Evolutionary conservation across 2,329 filamentous ascomycete species (phyloP).

Genomic region (Daldinia sp.): DNA sequence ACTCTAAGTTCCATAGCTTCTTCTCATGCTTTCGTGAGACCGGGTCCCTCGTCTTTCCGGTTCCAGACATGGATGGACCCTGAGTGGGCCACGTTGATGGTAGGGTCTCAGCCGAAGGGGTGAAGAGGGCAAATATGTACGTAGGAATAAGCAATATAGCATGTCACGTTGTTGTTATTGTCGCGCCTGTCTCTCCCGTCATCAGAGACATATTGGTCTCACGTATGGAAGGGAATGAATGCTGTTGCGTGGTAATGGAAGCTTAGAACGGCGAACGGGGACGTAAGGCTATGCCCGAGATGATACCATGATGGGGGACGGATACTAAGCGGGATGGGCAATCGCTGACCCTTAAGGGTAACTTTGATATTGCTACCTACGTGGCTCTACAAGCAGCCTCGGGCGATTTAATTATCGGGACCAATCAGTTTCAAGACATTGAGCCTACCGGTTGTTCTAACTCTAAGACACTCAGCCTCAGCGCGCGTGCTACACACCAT

Average conservation of each 20-base stretch:
- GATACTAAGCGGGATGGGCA: slow-evolving; percentile 25
- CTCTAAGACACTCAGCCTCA: slow-evolving; percentile 43
- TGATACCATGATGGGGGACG: slow-evolving; percentile 27
- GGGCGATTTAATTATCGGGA: slow-evolving; percentile 32
- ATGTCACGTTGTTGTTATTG: slow-evolving; percentile 27
- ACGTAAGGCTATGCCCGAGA: slow-evolving; percentile 26
- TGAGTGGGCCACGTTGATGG: slow-evolving; percentile 37
- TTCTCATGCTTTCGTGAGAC: not conserved
- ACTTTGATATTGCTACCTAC: slow-evolving; percentile 31
- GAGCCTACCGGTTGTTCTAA: slow-evolving; percentile 16
- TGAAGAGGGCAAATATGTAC: slow-evolving; percentile 16
- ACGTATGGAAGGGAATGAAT: slow-evolving; percentile 15
- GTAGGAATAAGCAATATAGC: slow-evolving; percentile 10
- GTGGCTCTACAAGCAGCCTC: slow-evolving; percentile 40
- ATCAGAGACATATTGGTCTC: slow-evolving; percentile 39
- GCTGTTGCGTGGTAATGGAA: not conserved
- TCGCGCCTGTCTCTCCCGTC: slow-evolving; percentile 34
- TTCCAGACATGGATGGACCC: slow-evolving; percentile 30
- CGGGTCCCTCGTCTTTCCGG: slow-evolving; percentile 11
- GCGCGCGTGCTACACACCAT: slow-evolving; percentile 36
- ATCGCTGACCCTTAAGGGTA: slow-evolving; percentile 35
- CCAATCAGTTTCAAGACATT: slow-evolving; percentile 27
- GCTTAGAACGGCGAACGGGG: slow-evolving; percentile 22
- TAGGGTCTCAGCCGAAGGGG: slow-evolving; percentile 19
- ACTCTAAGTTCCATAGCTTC: not conserved